Percentiles rank a stretch among this genome's conserved stretches.
Conservation (phyloP, 2,329 filamentous ascomycete species). For the Dothistroma pini region DNA sequence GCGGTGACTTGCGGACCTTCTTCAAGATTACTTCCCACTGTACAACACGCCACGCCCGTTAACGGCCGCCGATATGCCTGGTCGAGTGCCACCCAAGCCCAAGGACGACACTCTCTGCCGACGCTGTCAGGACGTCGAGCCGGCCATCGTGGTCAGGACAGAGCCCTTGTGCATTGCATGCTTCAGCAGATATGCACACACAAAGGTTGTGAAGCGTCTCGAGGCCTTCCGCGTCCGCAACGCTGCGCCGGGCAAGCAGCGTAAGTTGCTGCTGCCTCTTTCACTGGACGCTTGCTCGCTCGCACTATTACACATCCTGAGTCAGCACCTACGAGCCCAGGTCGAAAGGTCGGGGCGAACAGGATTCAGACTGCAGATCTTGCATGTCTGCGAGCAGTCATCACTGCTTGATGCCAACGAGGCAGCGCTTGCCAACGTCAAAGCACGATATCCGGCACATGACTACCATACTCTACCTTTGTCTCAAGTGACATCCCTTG, state of each 20-base stretch:
- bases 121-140: conserved; percentile 53
- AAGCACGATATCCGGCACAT: conserved; percentile 62
- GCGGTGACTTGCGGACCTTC: neutral
- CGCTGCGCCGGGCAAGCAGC: conserved; percentile 42
- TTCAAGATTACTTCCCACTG: neutral
- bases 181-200: conserved; percentile 71
- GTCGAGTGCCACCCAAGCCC: conserved; percentile 16
- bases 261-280: conserved; percentile 68
- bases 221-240: conserved; percentile 58
- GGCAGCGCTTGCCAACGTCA: conserved; percentile 40
- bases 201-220: conserved; percentile 77
- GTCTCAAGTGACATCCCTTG: conserved; percentile 15
- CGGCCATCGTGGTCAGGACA: conserved; percentile 53
- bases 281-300: conserved; percentile 81
- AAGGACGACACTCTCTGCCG: conserved; percentile 44
- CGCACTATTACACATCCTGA: conserved; percentile 70
- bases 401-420: conserved; percentile 38
- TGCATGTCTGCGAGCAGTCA: conserved; percentile 43
- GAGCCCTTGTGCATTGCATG: conserved; percentile 66
- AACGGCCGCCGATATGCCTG: conserved; percentile 24
- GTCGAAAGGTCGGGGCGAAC: conserved; percentile 60
- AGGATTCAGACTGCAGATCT: conserved; percentile 63
- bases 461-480: conserved; percentile 17
- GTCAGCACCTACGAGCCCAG: conserved; percentile 65
- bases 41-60: neutral